Conservation (phyloP, 768 basidiomycete species). For the Sarcodon aspratus region DNA sequence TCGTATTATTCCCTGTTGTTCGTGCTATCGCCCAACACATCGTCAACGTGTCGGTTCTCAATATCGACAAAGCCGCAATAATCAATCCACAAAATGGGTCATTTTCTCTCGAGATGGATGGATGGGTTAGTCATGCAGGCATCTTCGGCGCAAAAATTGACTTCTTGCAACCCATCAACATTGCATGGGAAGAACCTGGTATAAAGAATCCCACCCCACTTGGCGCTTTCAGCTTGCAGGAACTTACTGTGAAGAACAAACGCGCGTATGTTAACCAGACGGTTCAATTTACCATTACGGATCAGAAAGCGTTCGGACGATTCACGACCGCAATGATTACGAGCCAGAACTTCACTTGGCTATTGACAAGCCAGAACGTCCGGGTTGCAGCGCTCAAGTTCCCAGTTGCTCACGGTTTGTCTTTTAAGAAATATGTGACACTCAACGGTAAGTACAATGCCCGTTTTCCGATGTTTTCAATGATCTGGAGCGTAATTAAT, state of each 20-base stretch:
- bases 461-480: background rate
- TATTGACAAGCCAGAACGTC: constrained; percentile 41
- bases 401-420: constrained; percentile 52
- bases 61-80: constrained; percentile 42
- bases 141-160: constrained; percentile 50
- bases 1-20: constrained; percentile 58
- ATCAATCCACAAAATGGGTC: constrained; percentile 41
- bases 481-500: background rate
- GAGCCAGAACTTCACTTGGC: constrained; percentile 57
- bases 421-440: constrained; percentile 48
- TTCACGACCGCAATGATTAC: constrained; percentile 60
- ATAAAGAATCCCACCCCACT: constrained; percentile 20
- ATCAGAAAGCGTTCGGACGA: constrained; percentile 45
- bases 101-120: constrained; percentile 43
- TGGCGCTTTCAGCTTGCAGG: constrained; percentile 40
- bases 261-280: constrained; percentile 53
- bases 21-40: constrained; percentile 56
- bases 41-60: constrained; percentile 41
- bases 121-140: constrained; percentile 54
- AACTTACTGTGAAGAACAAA: constrained; percentile 38
- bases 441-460: constrained; percentile 31
- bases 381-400: constrained; percentile 57
- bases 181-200: constrained; percentile 41
- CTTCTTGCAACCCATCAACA: constrained; percentile 45
- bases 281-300: constrained; percentile 41